These are phyloP conservation scores for Cladophialophora psammophila DNA, from an alignment of 2,329 filamentous ascomycete species.

Conservation along the genomic window DNA sequence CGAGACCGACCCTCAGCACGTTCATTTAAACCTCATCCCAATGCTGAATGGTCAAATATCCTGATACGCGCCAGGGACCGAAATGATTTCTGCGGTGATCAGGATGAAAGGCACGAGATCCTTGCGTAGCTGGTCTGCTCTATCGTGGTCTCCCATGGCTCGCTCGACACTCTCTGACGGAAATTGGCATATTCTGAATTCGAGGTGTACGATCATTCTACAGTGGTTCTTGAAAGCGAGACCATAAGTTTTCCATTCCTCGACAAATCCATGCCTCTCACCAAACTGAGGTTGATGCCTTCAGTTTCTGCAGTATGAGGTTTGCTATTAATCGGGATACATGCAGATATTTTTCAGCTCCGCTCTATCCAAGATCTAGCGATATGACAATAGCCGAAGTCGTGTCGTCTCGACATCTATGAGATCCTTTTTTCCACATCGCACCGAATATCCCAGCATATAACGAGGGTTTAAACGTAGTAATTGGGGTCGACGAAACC, in stretches of 20 bases:
- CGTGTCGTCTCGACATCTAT: not conserved
- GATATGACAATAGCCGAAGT: not conserved
- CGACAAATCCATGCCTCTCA: not conserved
- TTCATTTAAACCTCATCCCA: no score
- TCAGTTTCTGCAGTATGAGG: not conserved
- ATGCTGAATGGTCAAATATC: no score
- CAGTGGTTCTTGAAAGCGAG: not conserved
- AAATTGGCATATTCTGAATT: not conserved
- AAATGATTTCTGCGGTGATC: no score
- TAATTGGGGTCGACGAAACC: not conserved
- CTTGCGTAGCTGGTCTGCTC: no score
- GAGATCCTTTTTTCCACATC: not conserved
- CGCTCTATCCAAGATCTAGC: conserved; percentile 3
- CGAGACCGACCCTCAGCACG: no score
- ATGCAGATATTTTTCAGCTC: conserved; percentile 3
- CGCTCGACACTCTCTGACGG: not conserved
- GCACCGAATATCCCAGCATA: not conserved
- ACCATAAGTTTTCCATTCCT: not conserved
- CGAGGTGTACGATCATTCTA: not conserved
- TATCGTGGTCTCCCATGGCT: no score
- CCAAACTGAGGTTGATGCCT: not conserved
- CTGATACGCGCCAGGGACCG: no score
- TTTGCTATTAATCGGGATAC: conserved; percentile 5
- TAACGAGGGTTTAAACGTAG: conserved; percentile 6
- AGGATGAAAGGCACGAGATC: no score